A percentile compares a stretch with the other conserved stretches of the same genome.
Conservation (phyloP, 345 rosid species). For the Salix exigua region DNA sequence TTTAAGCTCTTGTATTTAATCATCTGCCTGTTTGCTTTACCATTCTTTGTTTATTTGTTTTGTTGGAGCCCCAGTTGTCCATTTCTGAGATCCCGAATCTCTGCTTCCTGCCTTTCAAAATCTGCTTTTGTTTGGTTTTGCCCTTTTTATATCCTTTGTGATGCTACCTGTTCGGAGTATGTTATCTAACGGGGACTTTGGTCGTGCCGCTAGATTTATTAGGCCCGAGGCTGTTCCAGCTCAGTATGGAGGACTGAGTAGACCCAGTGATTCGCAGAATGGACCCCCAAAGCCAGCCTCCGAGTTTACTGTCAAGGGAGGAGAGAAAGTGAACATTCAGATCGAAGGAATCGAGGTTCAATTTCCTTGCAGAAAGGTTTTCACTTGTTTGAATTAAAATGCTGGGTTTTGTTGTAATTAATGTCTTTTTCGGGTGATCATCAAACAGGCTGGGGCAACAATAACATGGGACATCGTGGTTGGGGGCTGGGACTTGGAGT, state of each 20-base stretch:
- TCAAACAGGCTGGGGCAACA: slow-evolving; percentile 64
- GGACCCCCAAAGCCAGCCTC: slow-evolving; percentile 80
- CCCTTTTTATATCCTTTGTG: neutral
- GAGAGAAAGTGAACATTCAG: slow-evolving; percentile 95
- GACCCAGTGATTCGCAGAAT: slow-evolving; percentile 56
- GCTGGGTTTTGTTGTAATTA: no score
- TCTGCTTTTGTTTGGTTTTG: neutral
- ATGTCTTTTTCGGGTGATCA: no score
- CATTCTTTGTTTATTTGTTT: neutral
- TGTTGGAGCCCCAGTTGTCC: neutral
- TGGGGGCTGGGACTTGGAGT: slow-evolving; percentile 98
- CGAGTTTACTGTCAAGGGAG: slow-evolving; percentile 86
- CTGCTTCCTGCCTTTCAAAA: neutral
- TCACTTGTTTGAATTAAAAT: neutral
- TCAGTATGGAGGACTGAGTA: slow-evolving; percentile 86
- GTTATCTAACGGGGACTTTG: neutral
- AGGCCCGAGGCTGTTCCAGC: slow-evolving; percentile 89
- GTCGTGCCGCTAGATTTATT: slow-evolving; percentile 50
- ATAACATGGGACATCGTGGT: slow-evolving; percentile 95
- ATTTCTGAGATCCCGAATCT: neutral
- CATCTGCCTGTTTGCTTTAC: neutral
- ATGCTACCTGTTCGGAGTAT: neutral
- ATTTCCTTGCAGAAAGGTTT: neutral
- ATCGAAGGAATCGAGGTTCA: slow-evolving; percentile 94
- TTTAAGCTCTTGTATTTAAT: no score